phyloP scores from a whole-genome alignment of 768 basidiomycete species.

The Daedalea quercina region DNA sequence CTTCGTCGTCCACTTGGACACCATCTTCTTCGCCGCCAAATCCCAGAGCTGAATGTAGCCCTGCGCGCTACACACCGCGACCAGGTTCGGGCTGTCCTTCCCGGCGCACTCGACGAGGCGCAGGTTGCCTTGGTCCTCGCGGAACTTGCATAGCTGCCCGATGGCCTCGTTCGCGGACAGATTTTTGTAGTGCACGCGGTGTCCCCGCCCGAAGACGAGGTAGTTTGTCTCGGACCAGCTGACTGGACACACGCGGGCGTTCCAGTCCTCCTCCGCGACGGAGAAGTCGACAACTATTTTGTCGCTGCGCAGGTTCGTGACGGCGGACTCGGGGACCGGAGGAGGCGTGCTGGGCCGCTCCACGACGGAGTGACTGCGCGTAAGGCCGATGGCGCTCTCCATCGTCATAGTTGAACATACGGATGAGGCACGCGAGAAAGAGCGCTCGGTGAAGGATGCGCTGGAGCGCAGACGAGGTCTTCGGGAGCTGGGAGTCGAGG shows the following conservation, averaged over 20 bases:
- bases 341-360: not conserved
- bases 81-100: slow-evolving; percentile 27
- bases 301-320: not conserved
- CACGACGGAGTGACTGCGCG: not conserved
- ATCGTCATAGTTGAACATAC: not conserved
- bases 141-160: slow-evolving; percentile 41
- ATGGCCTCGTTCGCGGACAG: slow-evolving; percentile 28
- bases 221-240: slow-evolving; percentile 38
- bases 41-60: slow-evolving; percentile 76
- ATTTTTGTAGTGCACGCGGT: slow-evolving; percentile 48
- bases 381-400: not conserved
- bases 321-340: not conserved
- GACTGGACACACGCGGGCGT: slow-evolving; percentile 15
- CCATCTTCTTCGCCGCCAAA: slow-evolving; percentile 45
- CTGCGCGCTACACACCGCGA: slow-evolving; percentile 56
- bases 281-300: slow-evolving; percentile 1
- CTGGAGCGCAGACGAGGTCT: not conserved
- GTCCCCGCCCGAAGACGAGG: slow-evolving; percentile 45
- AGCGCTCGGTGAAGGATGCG: not conserved
- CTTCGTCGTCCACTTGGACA: slow-evolving; percentile 48
- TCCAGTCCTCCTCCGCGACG: not conserved
- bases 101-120: slow-evolving; percentile 34
- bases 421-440: not conserved
- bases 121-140: slow-evolving; percentile 39
- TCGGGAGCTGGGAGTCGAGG: not conserved